Percentiles rank a stretch among this genome's conserved stretches.
Conservation (phyloP, 129 eudicot genomes). For the Pittosporum tobira region DNA sequence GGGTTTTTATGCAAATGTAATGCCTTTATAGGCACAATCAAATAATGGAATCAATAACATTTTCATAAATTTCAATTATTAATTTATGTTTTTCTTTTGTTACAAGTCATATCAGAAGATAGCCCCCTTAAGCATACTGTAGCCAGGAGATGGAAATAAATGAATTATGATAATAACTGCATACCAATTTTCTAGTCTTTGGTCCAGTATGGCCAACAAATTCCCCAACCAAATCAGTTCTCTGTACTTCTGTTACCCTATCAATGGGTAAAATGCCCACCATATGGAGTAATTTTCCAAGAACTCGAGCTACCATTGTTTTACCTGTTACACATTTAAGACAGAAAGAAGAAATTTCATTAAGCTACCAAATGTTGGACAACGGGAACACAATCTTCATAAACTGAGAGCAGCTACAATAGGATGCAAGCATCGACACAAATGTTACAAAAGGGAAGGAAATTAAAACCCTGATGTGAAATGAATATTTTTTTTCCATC, state of each 20-base stretch:
- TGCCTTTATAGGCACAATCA: too few relatives aligned
- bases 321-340: conserved; percentile 41
- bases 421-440: too few relatives aligned
- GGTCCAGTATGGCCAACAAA: conserved; percentile 88
- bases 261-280: conserved; percentile 72
- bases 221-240: conserved; percentile 80
- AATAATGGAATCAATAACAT: too few relatives aligned
- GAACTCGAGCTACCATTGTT: conserved; percentile 81
- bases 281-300: conserved; percentile 64
- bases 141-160: not conserved
- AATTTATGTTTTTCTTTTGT: too few relatives aligned
- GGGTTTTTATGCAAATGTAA: too few relatives aligned
- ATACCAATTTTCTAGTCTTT: conserved; percentile 77
- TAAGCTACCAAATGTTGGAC: too few relatives aligned
- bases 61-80: too few relatives aligned
- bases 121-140: not conserved
- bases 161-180: not conserved
- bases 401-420: too few relatives aligned
- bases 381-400: too few relatives aligned
- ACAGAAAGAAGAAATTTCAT: not conserved
- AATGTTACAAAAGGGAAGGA: not conserved
- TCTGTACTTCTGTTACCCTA: conserved; percentile 72
- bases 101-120: too few relatives aligned
- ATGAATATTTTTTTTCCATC: too few relatives aligned
- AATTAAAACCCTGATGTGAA: not conserved